Evolutionary conservation across 371 early-diverging fungal genomes (phyloP).

Genomic region (Mucor piriformis): DNA sequence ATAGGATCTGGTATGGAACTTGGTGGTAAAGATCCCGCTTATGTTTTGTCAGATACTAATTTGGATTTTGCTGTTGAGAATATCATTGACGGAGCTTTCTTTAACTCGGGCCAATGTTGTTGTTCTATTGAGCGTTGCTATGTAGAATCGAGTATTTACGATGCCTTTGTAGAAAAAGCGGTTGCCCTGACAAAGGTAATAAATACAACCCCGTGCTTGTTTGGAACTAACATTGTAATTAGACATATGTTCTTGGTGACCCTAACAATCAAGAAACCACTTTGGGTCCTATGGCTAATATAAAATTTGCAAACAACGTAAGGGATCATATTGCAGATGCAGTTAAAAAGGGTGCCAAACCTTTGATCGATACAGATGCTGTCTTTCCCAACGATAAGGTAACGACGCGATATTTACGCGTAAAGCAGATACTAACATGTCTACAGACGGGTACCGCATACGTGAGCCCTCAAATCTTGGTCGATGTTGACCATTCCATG

Average conservation of each 20-base stretch:
- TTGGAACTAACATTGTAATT: no score
- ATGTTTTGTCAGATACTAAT: constrained; percentile 79
- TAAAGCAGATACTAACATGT: not conserved
- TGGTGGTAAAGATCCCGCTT: constrained; percentile 89
- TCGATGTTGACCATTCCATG: constrained; percentile 77
- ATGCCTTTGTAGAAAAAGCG: constrained; percentile 70
- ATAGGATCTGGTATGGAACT: constrained; percentile 79
- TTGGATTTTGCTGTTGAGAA: constrained; percentile 73
- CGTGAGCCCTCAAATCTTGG: constrained; percentile 79
- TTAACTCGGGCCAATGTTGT: constrained; percentile 87
- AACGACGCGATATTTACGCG: not conserved
- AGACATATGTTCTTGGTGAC: constrained; percentile 65
- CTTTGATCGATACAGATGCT: constrained; percentile 59
- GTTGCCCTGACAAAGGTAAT: constrained; percentile 65
- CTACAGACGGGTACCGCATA: constrained; percentile 46
- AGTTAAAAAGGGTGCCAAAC: constrained; percentile 70
- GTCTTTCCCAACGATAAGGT: constrained; percentile 69
- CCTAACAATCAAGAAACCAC: constrained; percentile 69
- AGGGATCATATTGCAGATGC: constrained; percentile 75
- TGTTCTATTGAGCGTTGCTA: constrained; percentile 85
- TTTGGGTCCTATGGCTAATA: constrained; percentile 81
- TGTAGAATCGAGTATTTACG: constrained; percentile 79
- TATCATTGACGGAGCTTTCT: constrained; percentile 82
- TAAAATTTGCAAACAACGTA: constrained; percentile 69
- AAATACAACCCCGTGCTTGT: not conserved